Conservation (phyloP, 176 grass and related monocot species). For the Neostapfia colusana region DNA sequence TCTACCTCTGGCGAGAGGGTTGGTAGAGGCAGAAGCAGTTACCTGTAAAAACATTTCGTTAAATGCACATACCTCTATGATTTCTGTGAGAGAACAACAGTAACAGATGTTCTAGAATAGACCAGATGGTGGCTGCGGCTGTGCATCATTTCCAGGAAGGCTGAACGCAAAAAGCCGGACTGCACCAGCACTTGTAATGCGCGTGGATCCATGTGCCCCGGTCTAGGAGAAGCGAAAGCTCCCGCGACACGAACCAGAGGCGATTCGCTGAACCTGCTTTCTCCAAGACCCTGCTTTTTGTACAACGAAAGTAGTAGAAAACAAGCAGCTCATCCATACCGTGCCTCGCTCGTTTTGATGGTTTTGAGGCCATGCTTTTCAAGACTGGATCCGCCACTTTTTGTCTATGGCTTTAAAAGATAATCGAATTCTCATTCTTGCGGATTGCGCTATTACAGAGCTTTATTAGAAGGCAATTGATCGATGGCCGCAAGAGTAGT, state of each 20-base stretch:
- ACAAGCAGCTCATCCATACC: neutral
- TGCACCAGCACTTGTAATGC: neutral
- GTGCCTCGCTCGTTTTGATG: neutral
- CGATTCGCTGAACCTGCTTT: neutral
- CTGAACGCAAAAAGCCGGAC: neutral
- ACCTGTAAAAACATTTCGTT: too few species aligned
- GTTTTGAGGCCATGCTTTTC: neutral
- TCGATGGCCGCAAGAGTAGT: too few species aligned
- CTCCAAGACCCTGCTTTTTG: neutral
- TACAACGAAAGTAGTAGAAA: neutral
- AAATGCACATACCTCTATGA: neutral
- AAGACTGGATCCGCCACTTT: neutral
- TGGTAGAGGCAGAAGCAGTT: too few species aligned
- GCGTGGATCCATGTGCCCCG: neutral
- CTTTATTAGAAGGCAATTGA: too few species aligned
- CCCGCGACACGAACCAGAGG: slow-evolving; percentile 17
- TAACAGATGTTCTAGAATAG: too few species aligned
- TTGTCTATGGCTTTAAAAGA: neutral
- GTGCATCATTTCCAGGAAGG: neutral
- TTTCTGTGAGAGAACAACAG: neutral
- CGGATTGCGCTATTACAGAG: neutral
- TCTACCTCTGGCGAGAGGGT: too few species aligned
- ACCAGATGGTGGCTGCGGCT: neutral
- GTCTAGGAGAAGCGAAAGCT: neutral
- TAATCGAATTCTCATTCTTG: neutral